These are phyloP conservation scores for Kodamaea fungicola DNA, from an alignment of 1,139 yeast species.

Conservation along the genomic window DNA sequence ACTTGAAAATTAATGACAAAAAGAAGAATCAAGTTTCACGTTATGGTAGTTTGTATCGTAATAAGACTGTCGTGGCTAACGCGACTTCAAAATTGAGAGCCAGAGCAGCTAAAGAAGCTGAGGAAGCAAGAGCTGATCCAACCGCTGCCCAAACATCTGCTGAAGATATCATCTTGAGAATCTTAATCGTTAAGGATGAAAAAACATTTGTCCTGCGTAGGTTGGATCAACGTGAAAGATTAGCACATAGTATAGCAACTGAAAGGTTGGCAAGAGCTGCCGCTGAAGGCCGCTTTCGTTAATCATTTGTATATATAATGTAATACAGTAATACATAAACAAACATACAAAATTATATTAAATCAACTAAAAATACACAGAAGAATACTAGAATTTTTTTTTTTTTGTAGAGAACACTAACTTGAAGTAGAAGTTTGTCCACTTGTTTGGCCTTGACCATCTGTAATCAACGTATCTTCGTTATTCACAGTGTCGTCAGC, in stretches of 20 bases:
- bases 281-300: constrained; percentile 35
- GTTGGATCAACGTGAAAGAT: constrained; percentile 57
- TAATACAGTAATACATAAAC: not conserved
- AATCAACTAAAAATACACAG: constrained; percentile 6
- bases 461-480: constrained; percentile 26
- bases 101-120: constrained; percentile 47
- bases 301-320: not conserved
- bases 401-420: constrained; percentile 5
- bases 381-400: constrained; percentile 3
- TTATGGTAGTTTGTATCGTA: constrained; percentile 58
- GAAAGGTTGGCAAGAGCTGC: constrained; percentile 50
- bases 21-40: constrained; percentile 26
- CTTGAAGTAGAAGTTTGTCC: not conserved
- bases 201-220: constrained; percentile 50
- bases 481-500: constrained; percentile 39
- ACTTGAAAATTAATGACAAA: constrained; percentile 4
- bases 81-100: constrained; percentile 63
- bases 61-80: constrained; percentile 68
- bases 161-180: constrained; percentile 66
- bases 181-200: constrained; percentile 46
- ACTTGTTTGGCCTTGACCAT: constrained; percentile 9
- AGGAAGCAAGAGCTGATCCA: constrained; percentile 53
- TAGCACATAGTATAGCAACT: constrained; percentile 63
- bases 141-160: constrained; percentile 54
- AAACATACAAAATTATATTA: constrained; percentile 2